phyloP scores from a whole-genome alignment of 129 eudicot genomes.

The Logfia minima region DNA sequence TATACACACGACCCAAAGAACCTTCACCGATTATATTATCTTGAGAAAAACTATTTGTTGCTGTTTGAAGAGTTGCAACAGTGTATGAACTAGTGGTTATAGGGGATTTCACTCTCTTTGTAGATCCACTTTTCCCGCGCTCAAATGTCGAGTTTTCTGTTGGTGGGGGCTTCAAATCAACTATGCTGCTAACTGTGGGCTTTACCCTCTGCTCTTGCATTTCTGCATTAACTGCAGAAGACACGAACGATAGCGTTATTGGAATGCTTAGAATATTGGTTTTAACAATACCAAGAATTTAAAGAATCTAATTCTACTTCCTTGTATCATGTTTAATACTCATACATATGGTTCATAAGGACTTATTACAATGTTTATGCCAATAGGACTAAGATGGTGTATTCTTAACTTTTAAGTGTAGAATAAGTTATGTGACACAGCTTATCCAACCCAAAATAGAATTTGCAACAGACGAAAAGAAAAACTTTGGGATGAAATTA shows the following conservation, averaged over 20 bases:
- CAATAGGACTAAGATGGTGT: background rate
- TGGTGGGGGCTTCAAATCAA: slow-evolving; percentile 63
- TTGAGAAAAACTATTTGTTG: slow-evolving; percentile 97
- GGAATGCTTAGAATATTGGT: background rate
- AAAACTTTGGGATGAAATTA: background rate
- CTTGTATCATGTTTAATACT: background rate
- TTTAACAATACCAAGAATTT: background rate
- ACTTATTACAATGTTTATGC: background rate
- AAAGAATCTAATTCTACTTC: background rate
- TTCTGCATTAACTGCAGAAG: slow-evolving; percentile 56
- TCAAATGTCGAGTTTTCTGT: slow-evolving; percentile 58
- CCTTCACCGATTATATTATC: slow-evolving; percentile 96
- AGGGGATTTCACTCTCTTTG: slow-evolving; percentile 74
- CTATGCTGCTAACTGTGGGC: slow-evolving; percentile 45
- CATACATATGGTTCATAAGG: background rate
- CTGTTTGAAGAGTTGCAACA: slow-evolving; percentile 91
- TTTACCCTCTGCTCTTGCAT: slow-evolving; percentile 74
- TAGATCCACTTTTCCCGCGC: slow-evolving; percentile 71
- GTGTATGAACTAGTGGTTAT: slow-evolving; percentile 84
- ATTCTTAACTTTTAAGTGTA: background rate
- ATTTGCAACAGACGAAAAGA: background rate
- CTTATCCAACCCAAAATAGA: background rate
- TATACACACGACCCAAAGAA: slow-evolving; percentile 96
- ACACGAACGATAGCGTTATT: slow-evolving; percentile 16
- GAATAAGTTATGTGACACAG: background rate